Conservation (phyloP, 1,139 yeast genomes). For the Lodderomyces beijingensis region DNA sequence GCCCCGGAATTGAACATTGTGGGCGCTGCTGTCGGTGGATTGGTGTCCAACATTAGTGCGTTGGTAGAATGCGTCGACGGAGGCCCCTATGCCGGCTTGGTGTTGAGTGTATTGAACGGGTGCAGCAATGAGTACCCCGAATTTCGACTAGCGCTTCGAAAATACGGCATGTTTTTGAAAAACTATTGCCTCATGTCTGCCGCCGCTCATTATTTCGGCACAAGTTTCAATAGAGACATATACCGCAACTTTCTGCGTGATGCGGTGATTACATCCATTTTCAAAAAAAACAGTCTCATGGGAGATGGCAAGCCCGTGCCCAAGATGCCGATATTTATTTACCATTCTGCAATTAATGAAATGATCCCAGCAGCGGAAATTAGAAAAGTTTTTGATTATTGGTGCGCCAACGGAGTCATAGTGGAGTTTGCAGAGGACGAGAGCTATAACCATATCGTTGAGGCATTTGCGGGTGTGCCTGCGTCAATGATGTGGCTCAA, state of each 20-base stretch:
- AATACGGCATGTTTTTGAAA: constrained; percentile 4
- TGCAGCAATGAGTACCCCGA: constrained; percentile 13
- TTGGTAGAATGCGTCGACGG: constrained; percentile 19
- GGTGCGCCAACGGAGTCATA: constrained; percentile 26
- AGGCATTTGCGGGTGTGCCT: constrained; percentile 24
- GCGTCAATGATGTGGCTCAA: constrained; percentile 27
- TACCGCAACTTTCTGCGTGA: constrained; percentile 15
- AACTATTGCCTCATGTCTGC: constrained; percentile 14
- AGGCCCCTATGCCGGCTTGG: constrained; percentile 20
- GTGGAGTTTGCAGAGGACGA: constrained; percentile 25
- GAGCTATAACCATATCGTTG: constrained; percentile 26
- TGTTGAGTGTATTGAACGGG: constrained; percentile 18
- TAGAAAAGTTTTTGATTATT: constrained; percentile 21
- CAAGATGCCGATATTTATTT: constrained; percentile 29
- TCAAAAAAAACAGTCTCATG: constrained; percentile 21
- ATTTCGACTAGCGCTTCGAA: constrained; percentile 8
- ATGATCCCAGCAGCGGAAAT: constrained; percentile 25
- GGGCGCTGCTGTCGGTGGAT: constrained; percentile 36
- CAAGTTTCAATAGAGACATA: constrained; percentile 15
- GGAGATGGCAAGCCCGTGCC: constrained; percentile 16
- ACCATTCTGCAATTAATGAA: constrained; percentile 28
- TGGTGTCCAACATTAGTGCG: constrained; percentile 21
- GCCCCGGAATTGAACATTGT: constrained; percentile 25
- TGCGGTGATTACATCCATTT: constrained; percentile 12
- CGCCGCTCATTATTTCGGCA: constrained; percentile 12